Evolutionary conservation across 108 stramenopile species (phyloP).

Genomic region (Mayamaea pseudoterrestris): DNA sequence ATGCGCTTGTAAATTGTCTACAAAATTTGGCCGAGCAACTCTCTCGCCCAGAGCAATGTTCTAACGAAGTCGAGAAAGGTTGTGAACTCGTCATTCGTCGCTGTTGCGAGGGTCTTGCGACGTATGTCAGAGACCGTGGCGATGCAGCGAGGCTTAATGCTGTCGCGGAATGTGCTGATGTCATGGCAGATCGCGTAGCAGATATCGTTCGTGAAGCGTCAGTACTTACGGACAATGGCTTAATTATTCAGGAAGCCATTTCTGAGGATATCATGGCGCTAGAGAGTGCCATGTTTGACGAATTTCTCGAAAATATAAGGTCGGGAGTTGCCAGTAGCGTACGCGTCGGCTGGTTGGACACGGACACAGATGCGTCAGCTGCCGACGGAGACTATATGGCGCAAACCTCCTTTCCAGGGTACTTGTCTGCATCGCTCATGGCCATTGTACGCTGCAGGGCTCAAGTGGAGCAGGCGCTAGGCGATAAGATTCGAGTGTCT

Average conservation of each 20-base stretch:
- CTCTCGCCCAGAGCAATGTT: conserved; percentile 65
- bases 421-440: conserved; percentile 67
- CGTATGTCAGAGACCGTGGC: conserved; percentile 72
- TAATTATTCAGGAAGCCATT: conserved; percentile 55
- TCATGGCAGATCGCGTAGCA: conserved; percentile 45
- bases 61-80: conserved; percentile 73
- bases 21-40: conserved; percentile 66
- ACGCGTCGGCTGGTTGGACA: conserved; percentile 53
- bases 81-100: conserved; percentile 68
- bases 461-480: conserved; percentile 78
- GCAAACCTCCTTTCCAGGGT: conserved; percentile 47
- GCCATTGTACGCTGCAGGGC: conserved; percentile 76
- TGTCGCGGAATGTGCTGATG: conserved; percentile 80
- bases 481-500: conserved; percentile 46
- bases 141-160: conserved; percentile 74
- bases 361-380: conserved; percentile 17
- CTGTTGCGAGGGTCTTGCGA: conserved; percentile 75
- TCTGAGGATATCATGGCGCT: conserved; percentile 56
- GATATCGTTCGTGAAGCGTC: conserved; percentile 71
- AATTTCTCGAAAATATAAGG: conserved; percentile 61
- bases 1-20: conserved; percentile 51
- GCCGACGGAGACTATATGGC: conserved; percentile 11
- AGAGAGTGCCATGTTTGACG: conserved; percentile 79
- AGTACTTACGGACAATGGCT: conserved; percentile 36
- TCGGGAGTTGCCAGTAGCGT: conserved; percentile 40